Evolutionary conservation across 768 basidiomycete genomes (phyloP), one percentile per base, ranked within the genome.

Genomic region (Polyporus arcularius): DNA sequence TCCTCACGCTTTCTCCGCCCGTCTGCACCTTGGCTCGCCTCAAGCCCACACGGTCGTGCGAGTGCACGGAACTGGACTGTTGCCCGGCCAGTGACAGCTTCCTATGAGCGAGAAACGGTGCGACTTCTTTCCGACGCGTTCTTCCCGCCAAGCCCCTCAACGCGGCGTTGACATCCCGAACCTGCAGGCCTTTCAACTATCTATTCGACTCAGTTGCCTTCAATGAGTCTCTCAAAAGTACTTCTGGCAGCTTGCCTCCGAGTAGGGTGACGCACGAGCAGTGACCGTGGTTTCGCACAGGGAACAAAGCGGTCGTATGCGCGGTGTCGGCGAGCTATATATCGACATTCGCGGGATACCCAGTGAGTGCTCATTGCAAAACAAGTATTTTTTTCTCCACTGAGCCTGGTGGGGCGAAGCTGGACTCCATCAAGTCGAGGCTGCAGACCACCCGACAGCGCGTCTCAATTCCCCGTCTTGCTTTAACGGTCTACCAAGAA

Each of bases 341-440:
- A 65, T 95, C 94, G 49, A 97, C 96, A 14, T 85, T 96, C 69
- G 90, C 90, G 58, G 95, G 95, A 52, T 96, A 95, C 74, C 94
- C 94, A 58, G 92, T 84, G 55, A 56, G 75, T 69, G 51, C 18
- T 40, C 28, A 18, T 32, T 10, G 21, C 30, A 16, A 18, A 41
- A 26, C 45, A 40, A 11, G 21, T 10, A 38, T 26, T 53, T 31
- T n/a, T 38, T 50, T 41, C 55, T 21, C 38, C 16, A 12, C 3
- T 47, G 15, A 6, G 47, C 32, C 32, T 42, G 52, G 53, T 31
- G 21, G 30, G 58, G 18, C 42, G 55, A 68, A 96, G 87, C 79
- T 98, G 78, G 96, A 98, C 74, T 94, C 91, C 56, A 83, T 98
- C 76, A 98, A 98, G 77, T 96, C 93, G 62, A 81, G 94, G 70